Base-by-base conservation (phyloP, 371 early-diverging fungal genomes). In the Chytridium lagenaria region DNA sequence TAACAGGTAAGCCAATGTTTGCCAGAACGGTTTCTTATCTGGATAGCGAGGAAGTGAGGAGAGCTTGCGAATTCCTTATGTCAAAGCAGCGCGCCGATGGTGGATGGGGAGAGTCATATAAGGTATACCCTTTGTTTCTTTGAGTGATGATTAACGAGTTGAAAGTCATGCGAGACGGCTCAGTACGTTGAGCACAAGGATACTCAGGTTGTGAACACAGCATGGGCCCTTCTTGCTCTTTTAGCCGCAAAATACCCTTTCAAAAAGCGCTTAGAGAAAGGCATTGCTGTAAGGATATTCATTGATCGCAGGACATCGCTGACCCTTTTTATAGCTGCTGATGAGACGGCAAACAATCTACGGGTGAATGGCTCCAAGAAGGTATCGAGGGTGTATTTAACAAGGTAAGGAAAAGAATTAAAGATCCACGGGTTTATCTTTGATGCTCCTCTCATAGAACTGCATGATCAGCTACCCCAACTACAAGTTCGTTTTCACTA, bases 301-400 rank as follows among this genome's bases (percentile, higher is more conserved):
- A n/a, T n/a, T n/a, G n/a, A n/a, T n/a, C n/a, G n/a, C n/a, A n/a
- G n/a, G n/a, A n/a, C n/a, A n/a, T n/a, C n/a, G n/a, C n/a, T n/a
- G 22, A 26, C 30, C 59, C 10, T 63, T 61, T 57, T 37, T 31
- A 34, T 75, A 92, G 75, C 71, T 98, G 50, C 86, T 96, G 73
- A 94, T 94, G 93, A 77, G 81, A 16, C 82, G 95, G 37, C 98
- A 98, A 81, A n/a, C 91, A 90, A 71, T 80, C 86, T 1, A 94
- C 91, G 70, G 99, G 99, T 44, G 93, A 94, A 78, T 98, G 98
- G 97, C 87, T 89, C 33, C 98, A 98, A 79, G 98, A 98, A 76
- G 90, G 86, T 50, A 95, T 98, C 70, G 99, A 98, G 82, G 99
- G 99, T 40, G 96, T 98, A 50, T 98, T 98, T 79, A 98, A 97